A percentile compares a stretch with the other conserved stretches of the same genome.
Evolutionary conservation across 768 basidiomycete species (phyloP).

Genomic region (Filobasidium floriforme): DNA sequence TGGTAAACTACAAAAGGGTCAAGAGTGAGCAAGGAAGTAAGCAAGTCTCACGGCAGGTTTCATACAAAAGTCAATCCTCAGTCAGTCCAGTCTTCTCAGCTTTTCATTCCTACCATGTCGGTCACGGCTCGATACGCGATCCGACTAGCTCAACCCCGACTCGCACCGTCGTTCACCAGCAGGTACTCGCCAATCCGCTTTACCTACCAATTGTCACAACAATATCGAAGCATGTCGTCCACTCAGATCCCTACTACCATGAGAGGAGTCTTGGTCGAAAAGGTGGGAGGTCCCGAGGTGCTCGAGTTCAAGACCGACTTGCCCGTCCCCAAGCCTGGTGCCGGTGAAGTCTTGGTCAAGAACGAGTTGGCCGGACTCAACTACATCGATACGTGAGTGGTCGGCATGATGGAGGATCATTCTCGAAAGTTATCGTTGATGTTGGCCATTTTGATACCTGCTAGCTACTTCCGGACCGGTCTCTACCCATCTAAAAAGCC

Average conservation of each 20-base stretch:
- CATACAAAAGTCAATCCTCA: no score
- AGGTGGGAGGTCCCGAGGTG: constrained; percentile 70
- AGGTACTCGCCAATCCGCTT: not conserved
- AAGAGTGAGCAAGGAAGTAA: no score
- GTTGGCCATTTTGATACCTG: not conserved
- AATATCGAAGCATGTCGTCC: constrained; percentile 11
- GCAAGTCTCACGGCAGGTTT: no score
- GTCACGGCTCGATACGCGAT: no score
- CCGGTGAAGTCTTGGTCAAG: constrained; percentile 51
- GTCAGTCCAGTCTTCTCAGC: no score
- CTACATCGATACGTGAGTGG: constrained; percentile 18
- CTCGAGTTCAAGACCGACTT: constrained; percentile 49
- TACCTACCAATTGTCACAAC: not conserved
- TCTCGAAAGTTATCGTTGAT: not conserved
- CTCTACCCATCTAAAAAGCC: constrained; percentile 48
- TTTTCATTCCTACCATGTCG: no score
- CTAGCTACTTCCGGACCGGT: constrained; percentile 60
- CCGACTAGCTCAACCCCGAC: not conserved
- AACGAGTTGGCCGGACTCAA: constrained; percentile 41
- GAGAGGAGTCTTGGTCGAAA: constrained; percentile 46
- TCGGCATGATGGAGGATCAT: not conserved
- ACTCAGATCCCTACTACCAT: constrained; percentile 21
- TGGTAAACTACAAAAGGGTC: no score
- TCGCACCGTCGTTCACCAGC: not conserved
- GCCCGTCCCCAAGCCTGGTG: constrained; percentile 60